Evolutionary conservation across 352 stramenopile species (phyloP).

Genomic region (Phytophthora parvispora): DNA sequence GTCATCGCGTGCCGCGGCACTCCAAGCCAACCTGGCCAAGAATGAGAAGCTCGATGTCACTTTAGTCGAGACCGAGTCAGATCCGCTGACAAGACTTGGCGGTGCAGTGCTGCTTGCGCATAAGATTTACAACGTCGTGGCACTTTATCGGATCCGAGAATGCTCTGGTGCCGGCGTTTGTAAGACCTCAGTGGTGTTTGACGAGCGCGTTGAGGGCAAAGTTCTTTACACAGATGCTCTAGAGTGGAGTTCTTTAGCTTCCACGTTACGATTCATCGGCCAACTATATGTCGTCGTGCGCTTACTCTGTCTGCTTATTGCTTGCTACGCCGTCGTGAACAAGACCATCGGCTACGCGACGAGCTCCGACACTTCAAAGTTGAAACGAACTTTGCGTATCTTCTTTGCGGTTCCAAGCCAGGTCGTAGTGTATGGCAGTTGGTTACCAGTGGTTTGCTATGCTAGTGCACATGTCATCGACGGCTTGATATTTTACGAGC

Average conservation of each 20-base stretch:
- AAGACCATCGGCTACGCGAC: slow-evolving; percentile 1
- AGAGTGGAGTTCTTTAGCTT: slow-evolving; percentile 61
- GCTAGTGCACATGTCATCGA: slow-evolving; percentile 61
- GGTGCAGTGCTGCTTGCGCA: slow-evolving; percentile 57
- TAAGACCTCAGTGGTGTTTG: slow-evolving; percentile 40
- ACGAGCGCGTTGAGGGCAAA: slow-evolving; percentile 59
- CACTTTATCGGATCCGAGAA: slow-evolving; percentile 52
- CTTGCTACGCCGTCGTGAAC: slow-evolving; percentile 39
- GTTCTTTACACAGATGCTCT: slow-evolving; percentile 65
- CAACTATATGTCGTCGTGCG: slow-evolving; percentile 58
- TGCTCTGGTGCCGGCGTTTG: slow-evolving; percentile 29
- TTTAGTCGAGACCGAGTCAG: slow-evolving; percentile 58
- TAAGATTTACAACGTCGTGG: slow-evolving; percentile 66
- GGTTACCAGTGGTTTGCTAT: slow-evolving; percentile 59
- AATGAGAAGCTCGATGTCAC: slow-evolving; percentile 55
- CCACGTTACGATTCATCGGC: slow-evolving; percentile 50
- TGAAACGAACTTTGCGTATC: slow-evolving; percentile 36
- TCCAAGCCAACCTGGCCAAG: slow-evolving; percentile 37
- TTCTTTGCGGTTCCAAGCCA: slow-evolving; percentile 63
- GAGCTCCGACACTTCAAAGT: background rate
- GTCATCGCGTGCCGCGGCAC: slow-evolving; percentile 30
- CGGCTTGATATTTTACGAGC: slow-evolving; percentile 59
- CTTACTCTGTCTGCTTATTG: slow-evolving; percentile 40
- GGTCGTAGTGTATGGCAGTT: slow-evolving; percentile 63
- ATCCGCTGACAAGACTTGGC: slow-evolving; percentile 58